Conservation (phyloP, 345 rosid species). For the Melaleuca quinquenervia region DNA sequence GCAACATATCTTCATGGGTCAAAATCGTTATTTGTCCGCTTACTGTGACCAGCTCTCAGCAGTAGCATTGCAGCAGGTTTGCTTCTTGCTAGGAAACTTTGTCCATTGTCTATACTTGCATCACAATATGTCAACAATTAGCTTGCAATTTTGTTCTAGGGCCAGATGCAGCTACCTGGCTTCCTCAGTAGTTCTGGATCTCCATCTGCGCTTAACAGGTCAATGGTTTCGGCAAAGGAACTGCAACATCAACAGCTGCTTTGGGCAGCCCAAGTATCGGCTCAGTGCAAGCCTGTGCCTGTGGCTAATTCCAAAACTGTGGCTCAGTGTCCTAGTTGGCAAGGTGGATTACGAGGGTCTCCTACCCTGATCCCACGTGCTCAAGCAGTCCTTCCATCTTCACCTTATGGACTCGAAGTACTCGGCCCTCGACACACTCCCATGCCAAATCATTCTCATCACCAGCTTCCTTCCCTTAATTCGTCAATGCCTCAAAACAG, state of each 20-base stretch:
- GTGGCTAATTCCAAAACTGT: constrained; percentile 12
- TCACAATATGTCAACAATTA: not conserved
- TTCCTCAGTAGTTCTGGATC: constrained; percentile 22
- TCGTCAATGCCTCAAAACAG: constrained; percentile 23
- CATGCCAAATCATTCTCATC: constrained; percentile 18
- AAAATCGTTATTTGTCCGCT: constrained; percentile 17
- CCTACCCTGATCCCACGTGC: constrained; percentile 13
- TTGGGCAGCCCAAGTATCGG: constrained; percentile 39
- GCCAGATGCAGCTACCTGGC: constrained; percentile 30
- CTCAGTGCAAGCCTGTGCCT: constrained; percentile 22
- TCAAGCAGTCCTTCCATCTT: constrained; percentile 11
- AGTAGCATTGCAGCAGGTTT: constrained; percentile 52
- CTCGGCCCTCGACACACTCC: constrained; percentile 18
- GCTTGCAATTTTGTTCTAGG: constrained; percentile 15
- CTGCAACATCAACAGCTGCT: constrained; percentile 29
- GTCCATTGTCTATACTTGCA: not conserved
- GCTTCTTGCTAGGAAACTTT: not conserved
- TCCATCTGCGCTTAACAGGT: constrained; percentile 4
- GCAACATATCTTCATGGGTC: constrained; percentile 17
- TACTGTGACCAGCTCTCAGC: constrained; percentile 34
- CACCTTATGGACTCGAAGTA: constrained; percentile 13
- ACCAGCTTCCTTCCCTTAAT: constrained; percentile 22
- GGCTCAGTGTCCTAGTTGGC: constrained; percentile 32
- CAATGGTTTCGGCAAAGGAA: constrained; percentile 19
- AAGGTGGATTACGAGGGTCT: constrained; percentile 27